These are phyloP conservation scores for Chimonanthus salicifolius DNA, from an alignment of 164 flowering plant species.

Conservation along the genomic window DNA sequence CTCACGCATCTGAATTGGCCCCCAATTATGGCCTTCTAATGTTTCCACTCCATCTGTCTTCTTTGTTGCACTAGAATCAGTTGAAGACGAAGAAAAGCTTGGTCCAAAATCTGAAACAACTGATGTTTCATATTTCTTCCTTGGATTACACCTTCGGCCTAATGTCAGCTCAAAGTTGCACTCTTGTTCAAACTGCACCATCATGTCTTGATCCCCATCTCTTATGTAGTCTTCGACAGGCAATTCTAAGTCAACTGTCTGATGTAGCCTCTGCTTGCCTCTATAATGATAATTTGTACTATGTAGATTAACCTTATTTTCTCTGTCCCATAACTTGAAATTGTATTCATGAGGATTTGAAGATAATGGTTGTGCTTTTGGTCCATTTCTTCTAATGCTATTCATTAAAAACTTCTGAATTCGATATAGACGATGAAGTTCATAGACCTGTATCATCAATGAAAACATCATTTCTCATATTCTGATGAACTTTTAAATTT, in stretches of 20 bases:
- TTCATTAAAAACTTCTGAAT: conserved; percentile 69
- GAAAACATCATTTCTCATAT: too few species aligned
- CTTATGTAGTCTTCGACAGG: conserved; percentile 32
- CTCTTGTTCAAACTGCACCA: not conserved
- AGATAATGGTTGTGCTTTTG: not conserved
- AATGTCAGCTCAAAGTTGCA: conserved; percentile 43
- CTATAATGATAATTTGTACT: not conserved
- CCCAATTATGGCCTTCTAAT: conserved; percentile 18
- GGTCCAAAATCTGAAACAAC: conserved; percentile 41
- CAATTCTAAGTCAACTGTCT: conserved; percentile 40
- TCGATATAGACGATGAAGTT: conserved; percentile 75
- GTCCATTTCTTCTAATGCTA: conserved; percentile 9
- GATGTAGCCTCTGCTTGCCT: conserved; percentile 12
- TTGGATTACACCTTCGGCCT: conserved; percentile 32
- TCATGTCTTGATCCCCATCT: not conserved
- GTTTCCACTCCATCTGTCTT: not conserved
- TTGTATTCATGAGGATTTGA: not conserved
- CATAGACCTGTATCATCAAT: conserved; percentile 43
- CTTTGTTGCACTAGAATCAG: conserved; percentile 38
- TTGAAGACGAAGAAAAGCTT: conserved; percentile 53
- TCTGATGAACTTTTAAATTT: too few species aligned
- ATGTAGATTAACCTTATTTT: conserved; percentile 7
- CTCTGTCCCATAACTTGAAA: conserved; percentile 11
- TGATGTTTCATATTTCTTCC: conserved; percentile 30
- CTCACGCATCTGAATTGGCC: conserved; percentile 9